Base-by-base conservation (phyloP, 1,284 basidiomycete genomes). In the Coniferiporia sulphurascens region DNA sequence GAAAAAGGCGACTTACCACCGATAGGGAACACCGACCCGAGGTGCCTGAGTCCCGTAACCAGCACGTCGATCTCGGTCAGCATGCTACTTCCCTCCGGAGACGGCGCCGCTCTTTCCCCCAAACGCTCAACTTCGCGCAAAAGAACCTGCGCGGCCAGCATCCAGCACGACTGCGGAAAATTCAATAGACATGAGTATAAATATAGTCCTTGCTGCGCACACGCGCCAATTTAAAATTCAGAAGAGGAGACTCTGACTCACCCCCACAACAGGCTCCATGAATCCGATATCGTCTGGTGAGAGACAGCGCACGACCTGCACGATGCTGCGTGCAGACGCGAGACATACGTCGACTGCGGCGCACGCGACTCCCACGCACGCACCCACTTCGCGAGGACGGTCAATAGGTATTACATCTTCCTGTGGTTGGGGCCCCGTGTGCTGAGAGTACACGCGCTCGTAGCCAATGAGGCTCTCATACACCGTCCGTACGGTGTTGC, bases 201-300 rank as follows among this genome's bases (percentile, higher is more conserved):
- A 27, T 52, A 22, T 43, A 10, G 54, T 21, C 21, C 9, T 8
- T 48, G 10, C 43, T 52, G n/a, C 9, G 27, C 12, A 35, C 32
- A 7, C 10, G 41, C 10, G 12, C 10, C 10, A n/a, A 43, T 43
- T n/a, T 43, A 2, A 43, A 12, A 43, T 43, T 27, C 27, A 27
- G 27, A 27, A 27, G 5, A 5, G 5, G 27, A 27, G 27, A 27
- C 27, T 27, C 5, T 27, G 27, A n/a, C 54, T 46, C 48, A 61
- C 60, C 32, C 49, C 50, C 21, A 58, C 49, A 19, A 62, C 52
- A 4, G 61, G 61, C n/a, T 62, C 61, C 48, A 62, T n/a, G 35
- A 55, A 62, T 6, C n/a, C 13, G 43, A 32, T 51, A 10, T 59
- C 48, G 13, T 55, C 48, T 4, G 22, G 53, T 5, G 22, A 38